Base-by-base conservation (phyloP, 2,329 filamentous ascomycete species). In the Blumeriella jaapii region DNA sequence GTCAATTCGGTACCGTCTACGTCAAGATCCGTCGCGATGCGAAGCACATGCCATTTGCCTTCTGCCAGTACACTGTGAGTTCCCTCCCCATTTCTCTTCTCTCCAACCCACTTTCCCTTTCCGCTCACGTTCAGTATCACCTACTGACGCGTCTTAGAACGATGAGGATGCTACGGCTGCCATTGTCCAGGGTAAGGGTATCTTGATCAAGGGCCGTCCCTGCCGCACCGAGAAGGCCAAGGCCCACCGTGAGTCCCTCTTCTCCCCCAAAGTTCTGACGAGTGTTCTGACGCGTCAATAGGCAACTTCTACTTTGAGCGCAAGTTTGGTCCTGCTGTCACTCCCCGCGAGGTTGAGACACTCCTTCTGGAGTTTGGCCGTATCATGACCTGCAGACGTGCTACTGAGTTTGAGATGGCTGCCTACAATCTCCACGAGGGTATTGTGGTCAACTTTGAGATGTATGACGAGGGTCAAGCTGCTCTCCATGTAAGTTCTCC, bases 11-110 rank as follows among this genome's bases (percentile, higher is more conserved):
- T 5, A 61, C 59, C 0, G 69, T 74, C 15, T 78, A 64, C 42
- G 67, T 77, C 42, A 78, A 79, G 59, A 74, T 80, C 39, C 69
- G 71, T 23, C 68, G 74, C 12, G 74, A 78, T 46, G 42, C 39
- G 8, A 63, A 68, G 34, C 61, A 68, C 24, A 76, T 78, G 69
- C 75, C 75, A 0, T 76, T 73, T 49, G 74, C 73, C 0, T 79
- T 79, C 45, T 67, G 65, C 14, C 75, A 79, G 47, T 80, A 63
- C 48, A 75, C 69, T 2, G 74, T 75, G 51, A 60, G 68, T 18
- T 16, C n/a, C 4, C 18, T 15, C 22, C 10, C 20, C 12, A 4
- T 8, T 3, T n/a, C 7, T 8, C 22, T 24, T 24, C 7, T 4
- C 22, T 3, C 22, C 12, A 24, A 24, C 10, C 11, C 3, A 24